Evolutionary conservation across 331 rosid genomes (phyloP), one percentile per base, ranked within the genome.

Genomic region (Malus hybrid): DNA sequence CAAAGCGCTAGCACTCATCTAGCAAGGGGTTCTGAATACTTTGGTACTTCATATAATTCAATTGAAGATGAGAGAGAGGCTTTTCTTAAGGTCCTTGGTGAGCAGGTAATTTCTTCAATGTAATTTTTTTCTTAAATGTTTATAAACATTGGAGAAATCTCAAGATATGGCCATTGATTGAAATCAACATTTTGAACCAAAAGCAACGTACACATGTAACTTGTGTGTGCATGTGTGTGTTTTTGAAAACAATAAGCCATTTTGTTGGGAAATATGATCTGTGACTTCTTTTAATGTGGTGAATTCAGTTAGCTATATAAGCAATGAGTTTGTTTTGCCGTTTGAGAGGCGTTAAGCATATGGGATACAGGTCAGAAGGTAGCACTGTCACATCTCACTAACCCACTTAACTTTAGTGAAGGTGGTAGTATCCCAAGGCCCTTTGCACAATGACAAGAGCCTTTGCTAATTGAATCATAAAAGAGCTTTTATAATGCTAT

Each of bases 11-110:
- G 64, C 64, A 79, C 81, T 73, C 80, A 85, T 63, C 91, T 93
- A 75, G 86, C 90, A 22, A 81, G 75, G 63, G 88, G 90, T 72
- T 84, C 97, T 50, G 75, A 83, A 79, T 81, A 77, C 83, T 77
- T 93, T 67, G 92, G 97, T 70, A 86, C 76, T 64, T 86, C 96
- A 2, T 84, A 85, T 32, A 85, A 67, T 78, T 76, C 76, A 60
- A 75, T 91, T 80, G 95, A 91, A 84, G 90, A 80, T 60, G 94
- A 88, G 82, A 85, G 82, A 81, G 93, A 79, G 59, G 74, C 84
- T 82, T 84, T 91, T 68, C 88, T 88, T 76, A 88, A 85, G 83
- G 72, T 85, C 68, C 88, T 88, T 31, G 76, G 86, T 48, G 90
- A 82, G 76, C 90, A 90, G 97, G 98, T 91, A 90, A 83, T 89